These are phyloP conservation scores for Apium graveolens DNA, from an alignment of 129 eudicot species.

Conservation along the genomic window DNA sequence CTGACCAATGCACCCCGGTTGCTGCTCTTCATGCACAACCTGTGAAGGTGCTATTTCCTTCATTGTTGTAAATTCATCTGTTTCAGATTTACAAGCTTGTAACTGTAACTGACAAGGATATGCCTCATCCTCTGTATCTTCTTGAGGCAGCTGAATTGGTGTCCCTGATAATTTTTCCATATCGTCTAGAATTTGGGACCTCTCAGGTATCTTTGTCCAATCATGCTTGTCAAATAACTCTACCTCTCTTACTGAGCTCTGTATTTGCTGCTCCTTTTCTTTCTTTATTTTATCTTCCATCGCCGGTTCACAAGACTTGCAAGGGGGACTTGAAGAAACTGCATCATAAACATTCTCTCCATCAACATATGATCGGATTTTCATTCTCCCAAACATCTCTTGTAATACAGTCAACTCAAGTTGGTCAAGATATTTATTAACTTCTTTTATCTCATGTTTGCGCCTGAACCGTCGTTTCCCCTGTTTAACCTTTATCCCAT, in stretches of 20 bases:
- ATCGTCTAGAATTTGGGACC: neutral
- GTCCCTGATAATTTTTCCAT: neutral
- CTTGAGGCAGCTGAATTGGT: neutral
- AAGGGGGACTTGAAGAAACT: neutral
- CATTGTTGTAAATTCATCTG: neutral
- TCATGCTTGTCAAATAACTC: neutral
- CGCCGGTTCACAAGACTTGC: neutral
- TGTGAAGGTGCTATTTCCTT: neutral
- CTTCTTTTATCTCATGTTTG: conserved; percentile 2
- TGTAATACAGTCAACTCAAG: neutral
- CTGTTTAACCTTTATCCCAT: neutral
- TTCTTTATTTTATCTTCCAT: neutral
- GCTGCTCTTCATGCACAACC: neutral
- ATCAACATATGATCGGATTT: neutral
- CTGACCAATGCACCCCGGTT: neutral
- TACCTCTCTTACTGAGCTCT: neutral
- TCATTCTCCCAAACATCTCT: conserved; percentile 1
- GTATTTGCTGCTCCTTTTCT: neutral
- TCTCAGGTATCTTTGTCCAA: neutral
- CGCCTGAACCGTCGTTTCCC: conserved; percentile 1
- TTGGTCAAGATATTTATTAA: neutral
- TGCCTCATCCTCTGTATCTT: neutral
- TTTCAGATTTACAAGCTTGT: neutral
- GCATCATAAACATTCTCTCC: neutral
- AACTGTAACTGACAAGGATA: neutral